Evolutionary conservation across 1,139 yeast species (phyloP), one percentile per base, ranked within the genome.

Genomic region (Debaryomyces coudertii): DNA sequence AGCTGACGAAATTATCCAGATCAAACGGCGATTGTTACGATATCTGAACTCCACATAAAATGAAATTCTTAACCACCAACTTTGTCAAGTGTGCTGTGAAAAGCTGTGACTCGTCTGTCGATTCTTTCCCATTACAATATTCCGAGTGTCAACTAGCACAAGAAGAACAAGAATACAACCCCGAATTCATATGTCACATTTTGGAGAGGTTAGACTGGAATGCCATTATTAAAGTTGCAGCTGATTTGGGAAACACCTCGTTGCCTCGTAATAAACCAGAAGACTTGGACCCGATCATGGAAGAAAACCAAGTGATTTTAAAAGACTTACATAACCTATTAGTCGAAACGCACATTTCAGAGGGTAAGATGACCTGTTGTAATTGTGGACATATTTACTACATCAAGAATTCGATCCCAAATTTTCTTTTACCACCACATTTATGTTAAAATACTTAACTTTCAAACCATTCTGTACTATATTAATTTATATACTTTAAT

Each of bases 11-110:
- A n/a, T n/a, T 35, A n/a, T n/a, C 15, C 5, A 16, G 7, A 8
- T 14, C 33, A n/a, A 16, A 22, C 40, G 16, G 11, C n/a, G 11
- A 14, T n/a, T 24, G 24, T 29, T 38, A 11, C 34, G n/a, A 36
- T 27, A 23, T 16, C 23, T 23, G 25, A 27, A 16, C 14, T 8
- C 16, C 25, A 5, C 15, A 15, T 25, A 51, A 7, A 30, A 92
- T 93, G 99, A 93, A 93, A 72, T 85, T 93, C 59, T 73, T 93
- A 36, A 92, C 99, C 27, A 89, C 98, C 36, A 93, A 95, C 66
- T 95, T 93, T 66, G 95, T 93, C 51, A 90, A 87, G 65, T 93
- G 99, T 67, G 93, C 98, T 0, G 88, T 90, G 51, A 85, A 87
- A 59, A 62, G 82, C 5, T 93, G 99, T 62, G 89, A 86, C 47